These are phyloP conservation scores for Nicotiana benthamiana DNA, from an alignment of 257 asterid species.

Conservation along the genomic window DNA sequence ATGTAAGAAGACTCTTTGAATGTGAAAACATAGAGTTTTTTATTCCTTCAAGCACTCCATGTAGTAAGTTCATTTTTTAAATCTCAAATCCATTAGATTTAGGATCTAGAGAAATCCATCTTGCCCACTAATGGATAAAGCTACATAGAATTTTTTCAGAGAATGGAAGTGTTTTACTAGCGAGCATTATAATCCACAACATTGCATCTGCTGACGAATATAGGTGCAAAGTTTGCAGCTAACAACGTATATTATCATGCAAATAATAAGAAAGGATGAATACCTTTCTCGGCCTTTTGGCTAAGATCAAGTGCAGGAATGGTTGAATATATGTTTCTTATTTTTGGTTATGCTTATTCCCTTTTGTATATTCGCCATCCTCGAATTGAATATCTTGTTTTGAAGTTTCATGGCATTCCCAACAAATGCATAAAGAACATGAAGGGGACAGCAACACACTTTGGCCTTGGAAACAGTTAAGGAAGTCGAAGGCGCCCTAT, in stretches of 20 bases:
- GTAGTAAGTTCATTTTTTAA: not conserved
- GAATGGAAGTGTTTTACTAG: not conserved
- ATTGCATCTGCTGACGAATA: not conserved
- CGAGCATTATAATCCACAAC: not conserved
- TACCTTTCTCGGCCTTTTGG: constrained; percentile 42
- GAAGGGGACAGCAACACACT: not conserved
- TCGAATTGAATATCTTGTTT: not conserved
- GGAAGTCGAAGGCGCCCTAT: not conserved
- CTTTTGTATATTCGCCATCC: not conserved
- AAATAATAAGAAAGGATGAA: not conserved
- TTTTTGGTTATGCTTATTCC: not conserved
- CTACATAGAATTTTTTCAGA: not conserved
- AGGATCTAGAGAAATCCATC: not conserved
- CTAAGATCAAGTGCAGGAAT: constrained; percentile 30
- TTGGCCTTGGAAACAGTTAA: not conserved
- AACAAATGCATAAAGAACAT: not conserved
- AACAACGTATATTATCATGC: not conserved
- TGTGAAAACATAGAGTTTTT: not conserved
- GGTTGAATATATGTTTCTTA: not conserved
- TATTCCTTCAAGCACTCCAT: not conserved
- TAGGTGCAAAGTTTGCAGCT: not conserved
- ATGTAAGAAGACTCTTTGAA: not conserved
- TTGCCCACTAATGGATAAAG: not conserved
- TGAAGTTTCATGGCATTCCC: not conserved
- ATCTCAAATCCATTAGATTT: not conserved